phyloP scores from a whole-genome alignment of 2,329 filamentous ascomycete genomes.

The Ophiostoma tasmaniense region DNA sequence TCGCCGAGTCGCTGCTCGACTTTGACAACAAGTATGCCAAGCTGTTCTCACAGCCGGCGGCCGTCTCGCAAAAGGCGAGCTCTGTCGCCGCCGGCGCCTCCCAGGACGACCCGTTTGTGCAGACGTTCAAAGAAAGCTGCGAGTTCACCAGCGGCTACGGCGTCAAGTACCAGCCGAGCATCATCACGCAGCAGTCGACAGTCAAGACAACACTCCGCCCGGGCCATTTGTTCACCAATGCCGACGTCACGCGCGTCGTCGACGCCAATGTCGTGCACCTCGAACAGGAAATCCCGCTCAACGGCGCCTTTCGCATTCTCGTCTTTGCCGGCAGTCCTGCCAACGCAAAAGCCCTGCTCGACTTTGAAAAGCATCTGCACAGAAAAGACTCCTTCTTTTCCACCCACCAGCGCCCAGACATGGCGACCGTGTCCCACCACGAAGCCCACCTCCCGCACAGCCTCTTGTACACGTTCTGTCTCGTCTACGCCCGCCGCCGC shows the following conservation, averaged over 20 bases:
- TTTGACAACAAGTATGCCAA: slow-evolving; percentile 89
- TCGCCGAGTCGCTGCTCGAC: slow-evolving; percentile 73
- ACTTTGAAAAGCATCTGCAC: slow-evolving; percentile 58
- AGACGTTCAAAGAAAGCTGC: slow-evolving; percentile 83
- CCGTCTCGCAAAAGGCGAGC: no score
- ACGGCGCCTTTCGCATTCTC: slow-evolving; percentile 80
- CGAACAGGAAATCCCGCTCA: slow-evolving; percentile 81
- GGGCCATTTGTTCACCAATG: slow-evolving; percentile 67
- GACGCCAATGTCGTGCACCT: slow-evolving; percentile 86
- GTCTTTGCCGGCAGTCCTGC: slow-evolving; percentile 69
- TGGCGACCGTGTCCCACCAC: slow-evolving; percentile 59
- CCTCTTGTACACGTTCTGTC: slow-evolving; percentile 69
- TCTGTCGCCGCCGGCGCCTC: slow-evolving; percentile 51
- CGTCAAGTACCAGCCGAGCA: slow-evolving; percentile 73
- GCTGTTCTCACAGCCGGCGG: slow-evolving; percentile 74
- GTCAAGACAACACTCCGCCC: slow-evolving; percentile 48
- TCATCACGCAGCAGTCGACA: slow-evolving; percentile 53
- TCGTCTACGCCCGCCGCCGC: slow-evolving; percentile 62
- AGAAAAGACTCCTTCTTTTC: slow-evolving; percentile 65
- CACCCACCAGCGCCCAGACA: slow-evolving; percentile 54
- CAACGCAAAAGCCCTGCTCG: slow-evolving; percentile 43
- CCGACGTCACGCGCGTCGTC: slow-evolving; percentile 75
- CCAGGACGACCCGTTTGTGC: slow-evolving; percentile 59
- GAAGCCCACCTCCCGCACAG: slow-evolving; percentile 81
- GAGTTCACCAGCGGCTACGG: slow-evolving; percentile 91